Conservation (phyloP, 352 stramenopile genomes). For the Pythium phragmiticola region DNA sequence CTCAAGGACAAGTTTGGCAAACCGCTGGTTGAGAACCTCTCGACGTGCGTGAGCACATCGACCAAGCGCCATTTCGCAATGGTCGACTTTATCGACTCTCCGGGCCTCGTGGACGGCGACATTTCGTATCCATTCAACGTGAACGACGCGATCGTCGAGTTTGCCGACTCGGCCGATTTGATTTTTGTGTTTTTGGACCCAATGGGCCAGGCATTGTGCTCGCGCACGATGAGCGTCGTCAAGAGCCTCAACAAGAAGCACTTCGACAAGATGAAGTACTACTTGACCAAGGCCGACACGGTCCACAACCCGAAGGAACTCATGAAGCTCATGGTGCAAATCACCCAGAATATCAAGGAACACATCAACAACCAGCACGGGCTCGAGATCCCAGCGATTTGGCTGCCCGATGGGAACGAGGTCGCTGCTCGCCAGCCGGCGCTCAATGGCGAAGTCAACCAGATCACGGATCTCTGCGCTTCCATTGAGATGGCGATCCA, state of each 20-base stretch:
- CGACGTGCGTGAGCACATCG: constrained; percentile 54
- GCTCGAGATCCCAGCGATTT: constrained; percentile 62
- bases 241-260: constrained; percentile 50
- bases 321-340: constrained; percentile 69
- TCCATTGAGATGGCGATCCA: constrained; percentile 58
- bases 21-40: constrained; percentile 58
- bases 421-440: constrained; percentile 10
- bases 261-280: constrained; percentile 64
- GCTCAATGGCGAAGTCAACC: constrained; percentile 40
- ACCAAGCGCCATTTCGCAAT: constrained; percentile 49
- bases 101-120: constrained; percentile 63
- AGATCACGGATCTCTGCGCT: constrained; percentile 42
- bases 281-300: constrained; percentile 66
- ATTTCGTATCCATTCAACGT: constrained; percentile 72
- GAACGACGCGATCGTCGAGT: constrained; percentile 53
- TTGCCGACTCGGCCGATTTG: constrained; percentile 54
- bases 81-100: constrained; percentile 76
- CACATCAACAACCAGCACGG: constrained; percentile 70
- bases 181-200: constrained; percentile 74
- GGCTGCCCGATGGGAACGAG: constrained; percentile 32
- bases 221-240: constrained; percentile 72
- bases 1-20: constrained; percentile 58
- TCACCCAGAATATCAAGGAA: constrained; percentile 65
- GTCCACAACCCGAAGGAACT: constrained; percentile 58
- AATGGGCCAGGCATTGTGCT: constrained; percentile 62